These are phyloP conservation scores for Clarkia xantiana DNA, from an alignment of 345 rosid genomes.

Conservation along the genomic window DNA sequence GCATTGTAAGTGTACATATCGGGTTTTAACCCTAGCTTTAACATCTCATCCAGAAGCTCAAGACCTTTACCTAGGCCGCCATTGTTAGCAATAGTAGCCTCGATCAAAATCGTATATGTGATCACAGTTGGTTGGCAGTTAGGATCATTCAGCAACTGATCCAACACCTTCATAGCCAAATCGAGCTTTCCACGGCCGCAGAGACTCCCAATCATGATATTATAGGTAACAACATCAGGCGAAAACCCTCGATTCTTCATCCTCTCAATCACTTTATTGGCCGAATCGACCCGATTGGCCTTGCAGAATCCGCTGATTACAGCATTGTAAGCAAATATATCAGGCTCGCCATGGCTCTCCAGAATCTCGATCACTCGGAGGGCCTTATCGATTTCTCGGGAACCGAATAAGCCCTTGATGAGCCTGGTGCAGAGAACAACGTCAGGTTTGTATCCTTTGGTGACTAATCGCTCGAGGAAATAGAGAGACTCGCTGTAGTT, in stretches of 20 bases:
- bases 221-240: constrained; percentile 70
- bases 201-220: constrained; percentile 64
- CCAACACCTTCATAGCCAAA: constrained; percentile 45
- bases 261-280: constrained; percentile 43
- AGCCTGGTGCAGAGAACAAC: constrained; percentile 68
- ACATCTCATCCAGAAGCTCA: constrained; percentile 79
- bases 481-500: constrained; percentile 52
- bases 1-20: constrained; percentile 63
- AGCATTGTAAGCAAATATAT: constrained; percentile 68
- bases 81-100: constrained; percentile 36
- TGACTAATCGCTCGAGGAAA: constrained; percentile 54
- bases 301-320: constrained; percentile 77
- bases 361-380: constrained; percentile 59
- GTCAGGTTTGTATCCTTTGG: constrained; percentile 50
- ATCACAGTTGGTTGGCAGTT: constrained; percentile 55
- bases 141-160: constrained; percentile 47
- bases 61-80: constrained; percentile 49
- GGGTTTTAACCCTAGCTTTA: constrained; percentile 42
- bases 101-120: constrained; percentile 76
- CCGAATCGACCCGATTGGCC: constrained; percentile 45
- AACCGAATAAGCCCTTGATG: constrained; percentile 51
- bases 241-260: constrained; percentile 54
- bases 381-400: constrained; percentile 43
- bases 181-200: constrained; percentile 57
- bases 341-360: constrained; percentile 58